Percentiles rank a stretch among this genome's conserved stretches.
Evolutionary conservation across 495 filamentous ascomycete species (phyloP).

Genomic region (Neurospora sp.): DNA sequence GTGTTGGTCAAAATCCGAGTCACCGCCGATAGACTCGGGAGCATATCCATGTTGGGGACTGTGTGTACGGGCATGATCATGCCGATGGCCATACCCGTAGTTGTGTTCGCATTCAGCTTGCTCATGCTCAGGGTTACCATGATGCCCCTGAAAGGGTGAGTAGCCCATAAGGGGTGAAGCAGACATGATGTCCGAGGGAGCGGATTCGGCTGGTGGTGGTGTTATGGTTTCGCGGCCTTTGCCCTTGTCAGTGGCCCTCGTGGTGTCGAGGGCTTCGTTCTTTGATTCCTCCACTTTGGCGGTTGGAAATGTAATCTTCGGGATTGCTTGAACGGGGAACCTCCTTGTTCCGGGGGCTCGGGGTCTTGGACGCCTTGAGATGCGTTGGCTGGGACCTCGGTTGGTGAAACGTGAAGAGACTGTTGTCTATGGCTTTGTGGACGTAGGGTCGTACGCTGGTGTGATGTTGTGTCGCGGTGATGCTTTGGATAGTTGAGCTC

Average conservation of each 20-base stretch:
- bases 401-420: background rate
- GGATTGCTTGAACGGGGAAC: background rate
- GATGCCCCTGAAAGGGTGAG: background rate
- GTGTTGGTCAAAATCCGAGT: background rate
- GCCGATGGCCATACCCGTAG: background rate
- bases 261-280: background rate
- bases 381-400: background rate
- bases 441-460: background rate
- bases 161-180: background rate
- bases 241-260: background rate
- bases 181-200: background rate
- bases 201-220: background rate
- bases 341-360: background rate
- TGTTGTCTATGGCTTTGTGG: background rate
- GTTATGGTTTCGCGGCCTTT: background rate
- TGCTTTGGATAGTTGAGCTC: background rate
- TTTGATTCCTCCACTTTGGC: background rate
- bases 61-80: constrained; percentile 25
- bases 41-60: constrained; percentile 11
- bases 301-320: background rate
- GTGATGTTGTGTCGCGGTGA: background rate
- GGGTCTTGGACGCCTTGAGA: background rate
- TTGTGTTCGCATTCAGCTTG: background rate
- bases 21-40: background rate
- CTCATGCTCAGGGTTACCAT: background rate